These are phyloP conservation scores for Apiospora aurea DNA, from an alignment of 2,329 filamentous ascomycete genomes.

Conservation along the genomic window DNA sequence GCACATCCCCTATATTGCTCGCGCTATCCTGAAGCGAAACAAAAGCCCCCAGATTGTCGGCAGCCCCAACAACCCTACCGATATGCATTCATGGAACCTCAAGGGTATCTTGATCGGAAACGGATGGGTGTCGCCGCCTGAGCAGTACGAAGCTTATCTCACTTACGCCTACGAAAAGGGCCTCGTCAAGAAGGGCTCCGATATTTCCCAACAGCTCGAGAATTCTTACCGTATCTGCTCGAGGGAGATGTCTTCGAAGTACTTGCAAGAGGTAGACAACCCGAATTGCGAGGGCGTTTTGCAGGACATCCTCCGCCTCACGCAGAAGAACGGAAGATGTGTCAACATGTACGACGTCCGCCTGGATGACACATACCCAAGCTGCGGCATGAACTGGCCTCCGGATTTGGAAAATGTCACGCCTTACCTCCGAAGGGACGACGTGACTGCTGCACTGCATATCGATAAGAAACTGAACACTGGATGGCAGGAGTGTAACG, in stretches of 20 bases:
- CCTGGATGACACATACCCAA: conserved; percentile 78
- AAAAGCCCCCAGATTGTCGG: conserved; percentile 54
- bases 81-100: conserved; percentile 72
- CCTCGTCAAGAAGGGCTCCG: conserved; percentile 72
- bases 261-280: conserved; percentile 70
- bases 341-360: conserved; percentile 98
- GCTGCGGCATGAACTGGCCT: conserved; percentile 98
- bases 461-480: conserved; percentile 81
- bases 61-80: conserved; percentile 32
- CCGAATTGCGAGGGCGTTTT: conserved; percentile 79
- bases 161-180: conserved; percentile 80
- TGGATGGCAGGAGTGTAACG: conserved; percentile 91
- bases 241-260: conserved; percentile 60
- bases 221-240: conserved; percentile 73
- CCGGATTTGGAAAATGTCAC: conserved; percentile 80
- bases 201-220: conserved; percentile 70
- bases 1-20: conserved; percentile 96
- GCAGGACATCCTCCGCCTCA: conserved; percentile 72
- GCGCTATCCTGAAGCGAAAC: conserved; percentile 88
- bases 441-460: conserved; percentile 82
- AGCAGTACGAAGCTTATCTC: conserved; percentile 91
- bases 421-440: conserved; percentile 83
- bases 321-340: conserved; percentile 67
- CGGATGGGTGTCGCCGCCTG: conserved; percentile 90
- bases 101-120: conserved; percentile 93